Evolutionary conservation across 2,329 filamentous ascomycete genomes (phyloP), one percentile per base, ranked within the genome.

Genomic region (Clarireedia paspali): DNA sequence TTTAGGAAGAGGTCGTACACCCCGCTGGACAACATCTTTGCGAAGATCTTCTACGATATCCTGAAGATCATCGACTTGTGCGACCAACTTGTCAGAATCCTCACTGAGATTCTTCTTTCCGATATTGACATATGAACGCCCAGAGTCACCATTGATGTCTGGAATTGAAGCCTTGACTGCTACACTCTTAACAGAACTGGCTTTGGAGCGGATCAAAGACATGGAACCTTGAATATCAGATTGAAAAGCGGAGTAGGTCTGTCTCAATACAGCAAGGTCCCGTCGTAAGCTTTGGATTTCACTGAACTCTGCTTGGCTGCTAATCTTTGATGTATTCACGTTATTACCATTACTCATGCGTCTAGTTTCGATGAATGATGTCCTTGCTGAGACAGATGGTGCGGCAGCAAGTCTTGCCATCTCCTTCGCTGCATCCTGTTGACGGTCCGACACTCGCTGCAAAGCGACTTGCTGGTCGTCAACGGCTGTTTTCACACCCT

Each of bases 41-140:
- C 94, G 90, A 45, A 99, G 80, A 69, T 99, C 94, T 71, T 99
- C 94, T 20, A 99, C 89, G 54, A 94, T 78, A 70, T 99, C 94
- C 73, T 97, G 94, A n/a, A 99, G 80, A 67, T 97, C 92, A 68
- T 99, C 94, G 10, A 99, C 94, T 67, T 90, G 87, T 63, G 84
- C 87, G 62, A 99, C 91, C 56, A 99, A 84, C 60, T 85, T 86
- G 70, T 97, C 92, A 0, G 90, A 95, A 69, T 97, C 92, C 26
- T 86, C 79, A 50, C 87, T 88, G 58, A 99, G 82, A 57, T 85
- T 82, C 72, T 95, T 95, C 70, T 95, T 95, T 49, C 92, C 92
- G 38, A 78, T 81, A 62, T 88, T 86, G 62, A 99, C 89, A 66
- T 96, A 94, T 7, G 84, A 78, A 62, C 91, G 88, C 36, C 92